Evolutionary conservation across 345 rosid species (phyloP).

Genomic region (Rhodomyrtus tomentosa): DNA sequence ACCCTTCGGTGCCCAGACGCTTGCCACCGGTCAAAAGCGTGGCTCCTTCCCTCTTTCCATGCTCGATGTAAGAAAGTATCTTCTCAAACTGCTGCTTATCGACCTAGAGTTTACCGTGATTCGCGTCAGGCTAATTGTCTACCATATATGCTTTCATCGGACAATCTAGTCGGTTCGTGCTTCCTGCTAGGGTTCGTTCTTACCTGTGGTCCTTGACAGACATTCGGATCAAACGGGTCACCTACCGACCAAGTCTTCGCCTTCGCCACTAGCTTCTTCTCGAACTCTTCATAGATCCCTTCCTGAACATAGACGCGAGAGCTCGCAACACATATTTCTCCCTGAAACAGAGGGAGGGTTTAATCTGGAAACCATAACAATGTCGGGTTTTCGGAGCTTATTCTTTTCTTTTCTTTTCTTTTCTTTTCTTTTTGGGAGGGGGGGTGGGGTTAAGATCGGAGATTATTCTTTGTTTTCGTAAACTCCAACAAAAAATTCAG

Average conservation of each 20-base stretch:
- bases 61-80: slow-evolving; percentile 51
- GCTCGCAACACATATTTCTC: slow-evolving; percentile 61
- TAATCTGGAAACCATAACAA: neutral
- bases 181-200: neutral
- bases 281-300: slow-evolving; percentile 49
- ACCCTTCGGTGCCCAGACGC: slow-evolving; percentile 36
- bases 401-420: too few species aligned
- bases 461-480: neutral
- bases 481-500: neutral
- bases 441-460: too few species aligned
- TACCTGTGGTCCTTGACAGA: slow-evolving; percentile 73
- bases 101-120: slow-evolving; percentile 15
- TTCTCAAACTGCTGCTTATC: slow-evolving; percentile 43
- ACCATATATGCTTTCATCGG: accelerated
- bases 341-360: slow-evolving; percentile 18
- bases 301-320: slow-evolving; percentile 81
- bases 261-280: slow-evolving; percentile 39
- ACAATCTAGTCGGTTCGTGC: neutral
- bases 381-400: neutral
- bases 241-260: slow-evolving; percentile 49
- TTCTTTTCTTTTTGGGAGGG: too few species aligned
- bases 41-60: slow-evolving; percentile 63
- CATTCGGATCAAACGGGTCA: slow-evolving; percentile 50
- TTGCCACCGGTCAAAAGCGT: slow-evolving; percentile 52
- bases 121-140: neutral